phyloP scores from a whole-genome alignment of 805 yeast genomes.

The Nakazawaea siamensis region DNA sequence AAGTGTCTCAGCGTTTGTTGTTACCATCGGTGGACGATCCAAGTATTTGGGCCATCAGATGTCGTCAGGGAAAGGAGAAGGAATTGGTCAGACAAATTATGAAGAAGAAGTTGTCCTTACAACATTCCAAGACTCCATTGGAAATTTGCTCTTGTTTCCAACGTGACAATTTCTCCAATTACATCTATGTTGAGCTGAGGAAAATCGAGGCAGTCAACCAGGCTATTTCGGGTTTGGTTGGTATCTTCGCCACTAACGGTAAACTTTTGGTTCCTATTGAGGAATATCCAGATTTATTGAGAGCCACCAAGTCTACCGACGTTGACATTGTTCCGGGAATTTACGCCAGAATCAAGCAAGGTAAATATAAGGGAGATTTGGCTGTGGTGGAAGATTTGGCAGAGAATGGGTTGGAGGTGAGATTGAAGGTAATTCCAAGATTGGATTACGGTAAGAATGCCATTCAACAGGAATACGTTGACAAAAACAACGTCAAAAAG shows the following conservation, averaged over 20 bases:
- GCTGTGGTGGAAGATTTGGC: conserved; percentile 90
- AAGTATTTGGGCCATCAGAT: conserved; percentile 89
- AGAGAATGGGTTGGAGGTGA: conserved; percentile 93
- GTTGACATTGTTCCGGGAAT: conserved; percentile 86
- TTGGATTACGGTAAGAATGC: conserved; percentile 75
- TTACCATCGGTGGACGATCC: conserved; percentile 97
- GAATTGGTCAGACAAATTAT: conserved; percentile 78
- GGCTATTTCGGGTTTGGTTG: conserved; percentile 85
- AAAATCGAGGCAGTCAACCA: conserved; percentile 85
- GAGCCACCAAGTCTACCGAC: conserved; percentile 83
- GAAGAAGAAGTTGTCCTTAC: conserved; percentile 76
- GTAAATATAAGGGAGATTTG: conserved; percentile 86
- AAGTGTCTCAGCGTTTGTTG: conserved; percentile 87
- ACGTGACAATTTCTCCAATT: conserved; percentile 87
- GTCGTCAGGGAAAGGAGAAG: conserved; percentile 89
- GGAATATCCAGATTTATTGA: conserved; percentile 87
- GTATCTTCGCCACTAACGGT: conserved; percentile 55
- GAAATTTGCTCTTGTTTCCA: conserved; percentile 88
- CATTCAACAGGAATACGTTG: conserved; percentile 15
- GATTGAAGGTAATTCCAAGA: conserved; percentile 87
- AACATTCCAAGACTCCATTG: conserved; percentile 67
- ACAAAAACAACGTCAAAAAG: conserved; percentile 23
- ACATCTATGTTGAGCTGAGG: conserved; percentile 90
- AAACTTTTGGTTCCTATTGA: conserved; percentile 88
- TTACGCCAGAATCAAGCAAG: conserved; percentile 84